Evolutionary conservation across 2,329 filamentous ascomycete species (phyloP), one percentile per base, ranked within the genome.

Genomic region (Pyricularia sp.): DNA sequence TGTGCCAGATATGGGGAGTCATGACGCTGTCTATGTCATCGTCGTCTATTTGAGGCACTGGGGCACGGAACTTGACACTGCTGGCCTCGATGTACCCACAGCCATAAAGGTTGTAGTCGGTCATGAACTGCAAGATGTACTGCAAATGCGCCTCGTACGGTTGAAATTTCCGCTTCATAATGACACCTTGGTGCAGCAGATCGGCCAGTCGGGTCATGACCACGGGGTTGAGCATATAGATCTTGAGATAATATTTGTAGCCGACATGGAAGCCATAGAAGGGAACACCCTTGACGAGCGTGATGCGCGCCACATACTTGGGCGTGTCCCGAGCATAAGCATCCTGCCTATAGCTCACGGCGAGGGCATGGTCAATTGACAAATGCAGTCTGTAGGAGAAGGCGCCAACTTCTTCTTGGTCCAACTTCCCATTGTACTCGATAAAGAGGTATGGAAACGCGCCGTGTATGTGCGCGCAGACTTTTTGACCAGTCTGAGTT

Each of bases 211-310:
- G 85, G n/a, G 88, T 91, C 84, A 94, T 96, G 67, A 93, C 85
- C 59, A 86, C 75, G 0, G 94, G 93, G 70, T 96, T 96, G 70
- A 96, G 84, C 77, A 97, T 84, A 74, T 99, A 97, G 65, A 99
- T 89, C 75, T 99, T 99, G 71, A 97, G 84, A 72, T 91, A 99
- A 75, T 89, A 90, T 59, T 84, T 87, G 75, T 96, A 96, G 65
- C 96, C 94, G 63, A 97, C 91, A 75, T 96, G 84, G 72, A 94
- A 97, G 22, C 94, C 96, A 73, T 96, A 99, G 77, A 97, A 99
- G 0, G 96, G 94, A 24, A 96, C 82, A 3, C 92, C 94, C 74
- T 99, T 97, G 68, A 96, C 89, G 5, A 97, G 80, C 7, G 90
- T 93, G 72, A 99, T 92, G 69, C 96, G 89, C 30, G 92, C 93